A percentile compares a stretch with the other conserved stretches of the same genome.
phyloP scores from a whole-genome alignment of 164 flowering plant genomes.

The Sextonia rubra region DNA sequence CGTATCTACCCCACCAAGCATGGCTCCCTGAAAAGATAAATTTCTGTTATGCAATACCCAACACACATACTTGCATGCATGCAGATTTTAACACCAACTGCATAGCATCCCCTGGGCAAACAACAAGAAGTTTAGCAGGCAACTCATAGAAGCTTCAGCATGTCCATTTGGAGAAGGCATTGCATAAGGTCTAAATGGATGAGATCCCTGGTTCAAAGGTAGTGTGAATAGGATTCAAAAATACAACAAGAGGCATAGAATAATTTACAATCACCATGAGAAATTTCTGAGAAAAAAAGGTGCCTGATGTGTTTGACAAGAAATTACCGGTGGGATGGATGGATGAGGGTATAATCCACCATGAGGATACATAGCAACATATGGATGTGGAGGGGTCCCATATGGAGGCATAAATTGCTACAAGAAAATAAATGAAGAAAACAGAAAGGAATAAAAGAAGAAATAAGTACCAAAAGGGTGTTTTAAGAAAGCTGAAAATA shows the following conservation, averaged over 20 bases:
- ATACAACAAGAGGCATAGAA: neutral
- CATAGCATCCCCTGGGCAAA: neutral
- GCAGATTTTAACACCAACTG: neutral
- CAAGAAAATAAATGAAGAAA: constrained; percentile 12
- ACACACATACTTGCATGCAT: neutral
- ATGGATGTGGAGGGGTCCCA: constrained; percentile 94
- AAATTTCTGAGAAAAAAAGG: neutral
- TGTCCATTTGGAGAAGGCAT: constrained; percentile 86
- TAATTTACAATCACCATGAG: neutral
- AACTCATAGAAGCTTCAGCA: constrained; percentile 78
- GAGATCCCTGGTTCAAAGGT: constrained; percentile 59
- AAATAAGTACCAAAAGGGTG: neutral
- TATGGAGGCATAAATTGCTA: constrained; percentile 96
- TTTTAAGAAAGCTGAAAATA: too few relatives aligned
- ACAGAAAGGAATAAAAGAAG: neutral
- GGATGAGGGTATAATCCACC: constrained; percentile 93
- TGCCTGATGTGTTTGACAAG: constrained; percentile 2
- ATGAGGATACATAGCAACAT: constrained; percentile 96
- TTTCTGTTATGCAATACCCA: neutral
- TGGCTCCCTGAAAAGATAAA: constrained; percentile 40
- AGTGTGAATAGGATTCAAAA: constrained; percentile 8
- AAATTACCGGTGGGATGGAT: constrained; percentile 77
- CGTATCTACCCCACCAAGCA: constrained; percentile 52
- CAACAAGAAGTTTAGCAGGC: neutral
- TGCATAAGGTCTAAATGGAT: constrained; percentile 86